A percentile compares a stretch with the other conserved stretches of the same genome.
Evolutionary conservation across 768 basidiomycete species (phyloP).

Genomic region (Lactarius trivialis): DNA sequence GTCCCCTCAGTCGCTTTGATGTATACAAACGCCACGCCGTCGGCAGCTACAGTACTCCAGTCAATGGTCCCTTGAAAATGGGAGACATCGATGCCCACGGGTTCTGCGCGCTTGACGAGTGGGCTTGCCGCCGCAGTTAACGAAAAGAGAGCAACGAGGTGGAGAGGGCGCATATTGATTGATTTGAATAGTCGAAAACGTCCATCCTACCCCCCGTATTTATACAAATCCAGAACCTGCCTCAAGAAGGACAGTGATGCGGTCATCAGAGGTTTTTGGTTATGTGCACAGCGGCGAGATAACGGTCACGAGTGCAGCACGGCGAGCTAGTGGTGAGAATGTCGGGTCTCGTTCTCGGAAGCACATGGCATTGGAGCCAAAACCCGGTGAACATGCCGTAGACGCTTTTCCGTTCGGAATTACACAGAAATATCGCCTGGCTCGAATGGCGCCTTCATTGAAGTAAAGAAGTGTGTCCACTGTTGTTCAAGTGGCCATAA

Average conservation of each 20-base stretch:
- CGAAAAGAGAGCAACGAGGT: not conserved
- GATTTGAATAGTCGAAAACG: not conserved
- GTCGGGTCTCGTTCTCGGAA: not conserved
- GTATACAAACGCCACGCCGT: slow-evolving; percentile 50
- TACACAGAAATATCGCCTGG: not conserved
- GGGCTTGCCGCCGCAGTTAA: not conserved
- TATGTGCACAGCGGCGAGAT: not conserved
- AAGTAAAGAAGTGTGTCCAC: not conserved
- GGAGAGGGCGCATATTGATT: not conserved
- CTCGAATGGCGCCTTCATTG: not conserved
- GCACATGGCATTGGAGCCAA: not conserved
- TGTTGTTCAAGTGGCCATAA: not conserved
- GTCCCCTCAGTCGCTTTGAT: slow-evolving; percentile 67
- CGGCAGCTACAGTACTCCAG: slow-evolving; percentile 45
- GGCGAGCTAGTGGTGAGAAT: not conserved
- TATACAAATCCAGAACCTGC: not conserved
- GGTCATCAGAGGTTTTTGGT: not conserved
- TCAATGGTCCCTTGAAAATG: slow-evolving; percentile 42
- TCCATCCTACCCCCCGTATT: not conserved
- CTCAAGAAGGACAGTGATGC: not conserved
- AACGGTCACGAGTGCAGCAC: not conserved
- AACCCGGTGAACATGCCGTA: not conserved
- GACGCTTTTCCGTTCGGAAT: not conserved
- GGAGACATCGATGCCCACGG: slow-evolving; percentile 53
- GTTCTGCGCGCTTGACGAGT: slow-evolving; percentile 33